Evolutionary conservation across 257 asterid genomes (phyloP).

Genomic region (Leonotis leonurus): DNA sequence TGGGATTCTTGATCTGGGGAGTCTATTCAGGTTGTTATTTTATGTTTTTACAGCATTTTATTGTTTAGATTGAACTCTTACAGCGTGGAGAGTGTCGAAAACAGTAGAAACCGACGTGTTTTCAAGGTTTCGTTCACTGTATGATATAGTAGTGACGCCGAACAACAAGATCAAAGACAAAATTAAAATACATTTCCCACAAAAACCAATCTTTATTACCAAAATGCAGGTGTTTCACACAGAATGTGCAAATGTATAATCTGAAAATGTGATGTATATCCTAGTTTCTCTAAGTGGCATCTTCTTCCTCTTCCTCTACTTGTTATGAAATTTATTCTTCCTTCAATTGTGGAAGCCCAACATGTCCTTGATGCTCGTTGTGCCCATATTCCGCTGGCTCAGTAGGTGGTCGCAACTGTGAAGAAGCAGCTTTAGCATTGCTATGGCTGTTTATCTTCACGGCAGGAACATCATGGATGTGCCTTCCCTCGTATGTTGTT

Average conservation of each 20-base stretch:
- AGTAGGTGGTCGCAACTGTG: slow-evolving; percentile 45
- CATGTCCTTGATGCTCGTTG: slow-evolving; percentile 40
- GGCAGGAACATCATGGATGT: slow-evolving; percentile 77
- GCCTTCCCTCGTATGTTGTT: slow-evolving; percentile 87
- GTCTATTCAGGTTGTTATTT: slow-evolving; percentile 67
- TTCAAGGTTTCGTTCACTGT: neutral
- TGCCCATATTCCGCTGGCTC: slow-evolving; percentile 28
- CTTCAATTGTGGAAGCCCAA: slow-evolving; percentile 52
- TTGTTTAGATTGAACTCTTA: neutral
- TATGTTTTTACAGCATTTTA: neutral
- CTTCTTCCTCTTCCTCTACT: too few relatives aligned
- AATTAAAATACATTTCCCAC: neutral
- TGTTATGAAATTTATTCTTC: slow-evolving; percentile 42
- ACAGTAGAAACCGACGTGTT: neutral
- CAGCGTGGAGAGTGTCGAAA: neutral
- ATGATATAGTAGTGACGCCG: neutral
- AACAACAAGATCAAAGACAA: neutral
- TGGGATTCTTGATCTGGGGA: slow-evolving; percentile 78
- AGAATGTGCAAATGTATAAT: slow-evolving; percentile 29
- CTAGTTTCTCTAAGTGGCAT: too few relatives aligned
- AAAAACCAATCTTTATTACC: neutral
- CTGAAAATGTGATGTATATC: slow-evolving; percentile 15
- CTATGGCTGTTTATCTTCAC: slow-evolving; percentile 61
- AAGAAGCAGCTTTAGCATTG: slow-evolving; percentile 33
- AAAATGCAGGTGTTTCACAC: slow-evolving; percentile 13